Base-by-base conservation (phyloP, 1,139 yeast species). In the Pichia sorboxylosa region DNA sequence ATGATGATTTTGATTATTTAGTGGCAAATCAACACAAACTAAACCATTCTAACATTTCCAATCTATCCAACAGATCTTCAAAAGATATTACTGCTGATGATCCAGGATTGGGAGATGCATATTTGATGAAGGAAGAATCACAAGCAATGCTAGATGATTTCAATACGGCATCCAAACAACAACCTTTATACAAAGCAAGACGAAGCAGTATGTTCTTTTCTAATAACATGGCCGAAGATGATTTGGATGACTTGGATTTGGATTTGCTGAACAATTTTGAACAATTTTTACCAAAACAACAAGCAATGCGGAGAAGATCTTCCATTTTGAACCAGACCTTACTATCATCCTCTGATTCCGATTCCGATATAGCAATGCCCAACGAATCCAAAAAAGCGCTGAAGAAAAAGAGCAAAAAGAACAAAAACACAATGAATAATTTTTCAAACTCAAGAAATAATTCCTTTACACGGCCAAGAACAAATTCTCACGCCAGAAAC, bases 1-100 rank as follows among this genome's bases (percentile, higher is more conserved):
- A 69, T 33, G 81, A 73, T 36, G 80, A 71, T 37, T 65, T 64
- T 40, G 61, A 71, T 48, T 61, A 46, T 29, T 29, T 51, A 15
- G 30, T 46, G 13, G 48, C 52, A 6, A 64, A 40, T 24, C 41
- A 38, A 22, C 41, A 38, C 18, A 35, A 35, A 17, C 30, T 35
- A 8, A 18, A 38, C 18, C 38, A 28, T 7, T 29, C 14, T 42
- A 11, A 19, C 11, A 8, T 19, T 8, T 8, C 8, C 8, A 37
- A 24, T 37, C 32, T 37, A 27, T 38, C 36, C 61, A 66, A 42
- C 68, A 69, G 17, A 62, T 64, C 14, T 16, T 19, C 24, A 43
- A 71, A 66, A 43, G 70, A 64, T 10, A 63, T 58, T 22, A 51
- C 47, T 17, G 29, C 32, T 9, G 40, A 42, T 13, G 38, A 40